Evolutionary conservation across 78 protist species (phyloP).

Genomic region (Carpediemonas membranifera): DNA sequence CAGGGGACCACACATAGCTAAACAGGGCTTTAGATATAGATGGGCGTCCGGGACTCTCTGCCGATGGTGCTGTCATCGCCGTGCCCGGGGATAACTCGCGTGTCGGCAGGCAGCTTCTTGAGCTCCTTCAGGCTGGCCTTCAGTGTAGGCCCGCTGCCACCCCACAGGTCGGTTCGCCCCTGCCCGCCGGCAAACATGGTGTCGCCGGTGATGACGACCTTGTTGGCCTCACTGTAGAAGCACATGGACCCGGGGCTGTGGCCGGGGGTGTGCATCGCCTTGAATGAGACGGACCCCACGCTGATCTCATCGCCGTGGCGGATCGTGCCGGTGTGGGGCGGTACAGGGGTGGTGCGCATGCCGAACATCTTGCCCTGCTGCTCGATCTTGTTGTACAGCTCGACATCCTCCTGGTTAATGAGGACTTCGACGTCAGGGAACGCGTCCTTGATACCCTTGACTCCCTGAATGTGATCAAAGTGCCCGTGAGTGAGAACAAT

Average conservation of each 20-base stretch:
- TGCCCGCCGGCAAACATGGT: neutral
- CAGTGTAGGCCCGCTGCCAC: neutral
- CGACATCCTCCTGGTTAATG: neutral
- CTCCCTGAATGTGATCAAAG: constrained; percentile 1
- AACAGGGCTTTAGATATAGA: no score
- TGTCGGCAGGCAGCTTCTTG: neutral
- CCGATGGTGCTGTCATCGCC: constrained; percentile 7
- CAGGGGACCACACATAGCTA: no score
- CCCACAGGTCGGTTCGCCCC: constrained; percentile 14
- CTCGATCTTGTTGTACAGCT: neutral
- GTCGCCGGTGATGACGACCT: constrained; percentile 8
- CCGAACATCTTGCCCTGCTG: constrained; percentile 2
- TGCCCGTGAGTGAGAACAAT: constrained; percentile 14
- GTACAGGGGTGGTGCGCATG: neutral
- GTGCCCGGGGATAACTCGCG: constrained; percentile 3
- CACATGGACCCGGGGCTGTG: constrained; percentile 18
- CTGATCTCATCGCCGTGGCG: neutral
- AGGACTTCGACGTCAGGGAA: neutral
- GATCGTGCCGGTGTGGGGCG: neutral
- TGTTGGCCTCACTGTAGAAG: neutral
- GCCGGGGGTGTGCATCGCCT: constrained; percentile 8
- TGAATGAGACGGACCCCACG: neutral
- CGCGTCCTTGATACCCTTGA: neutral
- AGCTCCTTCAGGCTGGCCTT: neutral
- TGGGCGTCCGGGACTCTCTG: neutral